Percentiles rank a stretch among this genome's conserved stretches.
These are phyloP conservation scores for Clonostachys rhizophaga DNA, from an alignment of 2,329 filamentous ascomycete genomes.

Conservation along the genomic window DNA sequence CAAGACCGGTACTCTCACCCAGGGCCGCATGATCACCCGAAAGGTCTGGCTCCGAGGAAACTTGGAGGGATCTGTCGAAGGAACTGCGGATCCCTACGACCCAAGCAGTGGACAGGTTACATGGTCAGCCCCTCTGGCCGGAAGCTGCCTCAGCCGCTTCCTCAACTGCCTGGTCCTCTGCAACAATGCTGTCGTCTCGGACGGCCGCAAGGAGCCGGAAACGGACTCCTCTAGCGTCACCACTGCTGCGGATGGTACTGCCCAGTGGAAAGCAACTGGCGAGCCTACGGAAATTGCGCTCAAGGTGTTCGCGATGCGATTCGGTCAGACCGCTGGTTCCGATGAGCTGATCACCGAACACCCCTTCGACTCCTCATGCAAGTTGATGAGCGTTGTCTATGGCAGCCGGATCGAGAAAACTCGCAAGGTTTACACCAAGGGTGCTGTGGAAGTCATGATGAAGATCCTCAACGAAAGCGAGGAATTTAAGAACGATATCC, in stretches of 20 bases:
- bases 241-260: slow-evolving; percentile 30
- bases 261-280: slow-evolving; percentile 54
- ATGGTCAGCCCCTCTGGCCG: slow-evolving; percentile 34
- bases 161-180: slow-evolving; percentile 54
- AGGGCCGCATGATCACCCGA: slow-evolving; percentile 62
- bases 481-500: slow-evolving; percentile 38
- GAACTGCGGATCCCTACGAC: slow-evolving; percentile 55
- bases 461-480: slow-evolving; percentile 44
- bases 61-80: slow-evolving; percentile 46
- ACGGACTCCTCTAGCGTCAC: slow-evolving; percentile 41
- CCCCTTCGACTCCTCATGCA: slow-evolving; percentile 69
- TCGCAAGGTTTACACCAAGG: slow-evolving; percentile 49
- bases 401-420: slow-evolving; percentile 22
- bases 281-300: slow-evolving; percentile 72
- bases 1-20: slow-evolving; percentile 65
- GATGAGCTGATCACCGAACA: slow-evolving; percentile 57
- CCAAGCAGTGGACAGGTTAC: slow-evolving; percentile 50
- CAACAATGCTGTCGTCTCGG: slow-evolving; percentile 50
- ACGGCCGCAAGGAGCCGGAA: slow-evolving; percentile 39
- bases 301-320: slow-evolving; percentile 68
- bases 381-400: slow-evolving; percentile 72
- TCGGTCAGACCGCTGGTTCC: slow-evolving; percentile 45
- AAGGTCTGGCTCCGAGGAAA: slow-evolving; percentile 57
- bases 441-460: slow-evolving; percentile 52
- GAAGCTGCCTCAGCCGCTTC: slow-evolving; percentile 37